Base-by-base conservation (phyloP, 306 rosid genomes). In the Hippophae rhamnoides region DNA sequence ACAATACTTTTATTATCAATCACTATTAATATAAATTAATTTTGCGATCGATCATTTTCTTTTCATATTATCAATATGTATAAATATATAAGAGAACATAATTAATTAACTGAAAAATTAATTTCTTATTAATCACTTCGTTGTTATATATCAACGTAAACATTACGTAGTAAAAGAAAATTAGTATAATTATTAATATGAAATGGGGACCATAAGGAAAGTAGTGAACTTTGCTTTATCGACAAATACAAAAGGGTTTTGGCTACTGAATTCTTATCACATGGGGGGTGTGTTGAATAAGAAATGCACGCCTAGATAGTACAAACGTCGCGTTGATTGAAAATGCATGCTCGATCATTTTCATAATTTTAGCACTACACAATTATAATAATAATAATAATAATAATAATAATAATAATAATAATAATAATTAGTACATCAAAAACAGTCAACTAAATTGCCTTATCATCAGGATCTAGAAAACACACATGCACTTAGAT, bases 221-320 rank as follows among this genome's bases (percentile, higher is more conserved):
- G 93, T 78, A 63, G 82, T 52, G 83, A 76, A 71, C 61, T 60
- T 60, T 73, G 85, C 97, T 87, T 90, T 87, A 87, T 87, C 86
- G 85, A 69, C 90, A 68, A 77, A 74, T 67, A 71, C 94, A 76
- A 84, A 86, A 82, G 82, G 79, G 18, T 46, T 70, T 57, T 71
- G 52, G 66, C 54, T 45, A 74, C 76, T 74, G 76, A 74, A 80
- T 52, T 56, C 61, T 59, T 78, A 46, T 82, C 95, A 84, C 90
- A 81, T 77, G 89, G 86, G 69, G 73, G 70, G 82, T n/a, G 68
- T 77, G 69, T 54, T 52, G 54, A 64, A 62, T 66, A 70, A 69
- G 56, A 8, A 73, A 53, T 49, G 6, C 23, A 13, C 13, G 13
- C 5, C 13, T 13, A 9, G 14, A 69, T 63, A 27, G 60, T 12